Percentiles rank a stretch among this genome's conserved stretches.
phyloP scores from a whole-genome alignment of 108 stramenopile genomes.

The Pseudonitzschia delicatissima region DNA sequence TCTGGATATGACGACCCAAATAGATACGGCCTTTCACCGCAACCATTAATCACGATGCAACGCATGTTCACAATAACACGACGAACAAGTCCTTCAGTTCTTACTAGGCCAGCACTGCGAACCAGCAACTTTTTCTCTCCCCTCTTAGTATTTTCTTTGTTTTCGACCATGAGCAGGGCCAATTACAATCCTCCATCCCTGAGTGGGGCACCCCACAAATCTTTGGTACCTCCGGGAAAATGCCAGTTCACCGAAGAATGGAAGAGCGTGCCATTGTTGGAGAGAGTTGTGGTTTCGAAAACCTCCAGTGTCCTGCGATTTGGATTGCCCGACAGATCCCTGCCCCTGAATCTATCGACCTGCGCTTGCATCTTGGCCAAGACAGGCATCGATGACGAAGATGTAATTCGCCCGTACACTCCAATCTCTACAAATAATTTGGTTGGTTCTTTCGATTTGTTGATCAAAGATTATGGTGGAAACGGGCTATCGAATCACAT shows the following conservation, averaged over 20 bases:
- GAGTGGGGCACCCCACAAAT: neutral
- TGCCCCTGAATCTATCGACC: constrained; percentile 70
- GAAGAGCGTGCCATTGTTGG: constrained; percentile 86
- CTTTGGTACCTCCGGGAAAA: constrained; percentile 55
- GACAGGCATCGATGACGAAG: constrained; percentile 52
- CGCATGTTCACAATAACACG: too few relatives aligned
- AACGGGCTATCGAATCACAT: constrained; percentile 63
- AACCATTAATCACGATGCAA: too few relatives aligned
- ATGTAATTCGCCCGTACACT: constrained; percentile 91
- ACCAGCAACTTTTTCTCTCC: too few relatives aligned
- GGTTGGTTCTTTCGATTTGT: constrained; percentile 87
- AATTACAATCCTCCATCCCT: constrained; percentile 6
- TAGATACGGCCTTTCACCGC: too few relatives aligned
- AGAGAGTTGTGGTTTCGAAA: constrained; percentile 65
- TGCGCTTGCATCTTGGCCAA: constrained; percentile 91
- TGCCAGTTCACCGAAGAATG: constrained; percentile 95
- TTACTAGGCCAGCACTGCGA: too few relatives aligned
- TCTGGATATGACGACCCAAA: too few relatives aligned
- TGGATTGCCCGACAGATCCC: constrained; percentile 52
- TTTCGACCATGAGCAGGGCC: neutral
- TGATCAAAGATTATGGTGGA: constrained; percentile 81
- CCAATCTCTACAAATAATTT: constrained; percentile 88
- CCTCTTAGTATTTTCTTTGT: neutral
- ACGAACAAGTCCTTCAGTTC: neutral
- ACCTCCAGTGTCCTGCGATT: constrained; percentile 73